These are phyloP conservation scores for Kwoniella sp. DNA, from an alignment of 768 basidiomycete genomes.

Conservation along the genomic window DNA sequence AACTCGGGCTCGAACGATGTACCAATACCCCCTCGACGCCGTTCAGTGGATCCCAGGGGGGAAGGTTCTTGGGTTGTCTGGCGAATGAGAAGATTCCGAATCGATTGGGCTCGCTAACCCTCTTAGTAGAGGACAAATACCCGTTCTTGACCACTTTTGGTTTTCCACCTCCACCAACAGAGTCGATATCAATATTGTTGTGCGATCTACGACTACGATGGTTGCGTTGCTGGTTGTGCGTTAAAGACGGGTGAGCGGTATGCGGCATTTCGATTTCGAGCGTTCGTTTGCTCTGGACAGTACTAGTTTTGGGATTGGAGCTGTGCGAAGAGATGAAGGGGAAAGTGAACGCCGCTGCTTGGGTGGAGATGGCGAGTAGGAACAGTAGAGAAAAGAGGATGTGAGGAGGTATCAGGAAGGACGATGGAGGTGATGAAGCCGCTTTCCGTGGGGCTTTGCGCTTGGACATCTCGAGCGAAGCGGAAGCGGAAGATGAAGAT, in stretches of 20 bases:
- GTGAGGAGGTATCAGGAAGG: neutral
- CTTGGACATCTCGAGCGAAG: no score
- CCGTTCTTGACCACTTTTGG: conserved; percentile 10
- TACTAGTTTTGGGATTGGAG: neutral
- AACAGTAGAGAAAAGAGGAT: conserved; percentile 12
- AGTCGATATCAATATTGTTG: no score
- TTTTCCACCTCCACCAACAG: no score
- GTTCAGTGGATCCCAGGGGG: conserved; percentile 11
- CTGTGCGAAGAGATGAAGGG: neutral
- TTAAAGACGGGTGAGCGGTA: neutral
- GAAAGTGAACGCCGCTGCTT: neutral
- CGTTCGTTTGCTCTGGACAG: neutral
- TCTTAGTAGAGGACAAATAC: conserved; percentile 40
- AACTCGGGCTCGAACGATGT: conserved; percentile 6
- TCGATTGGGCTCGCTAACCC: neutral
- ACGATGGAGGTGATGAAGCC: neutral
- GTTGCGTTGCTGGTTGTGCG: no score
- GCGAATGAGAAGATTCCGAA: conserved; percentile 22
- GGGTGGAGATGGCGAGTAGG: conserved; percentile 2
- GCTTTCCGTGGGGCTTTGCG: no score
- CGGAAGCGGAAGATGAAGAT: no score
- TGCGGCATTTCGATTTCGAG: neutral
- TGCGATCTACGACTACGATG: no score
- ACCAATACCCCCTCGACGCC: conserved; percentile 19
- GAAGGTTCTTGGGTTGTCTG: conserved; percentile 15